Conservation (phyloP, 2,329 filamentous ascomycete species). For the Sclerotinia subarctica region DNA sequence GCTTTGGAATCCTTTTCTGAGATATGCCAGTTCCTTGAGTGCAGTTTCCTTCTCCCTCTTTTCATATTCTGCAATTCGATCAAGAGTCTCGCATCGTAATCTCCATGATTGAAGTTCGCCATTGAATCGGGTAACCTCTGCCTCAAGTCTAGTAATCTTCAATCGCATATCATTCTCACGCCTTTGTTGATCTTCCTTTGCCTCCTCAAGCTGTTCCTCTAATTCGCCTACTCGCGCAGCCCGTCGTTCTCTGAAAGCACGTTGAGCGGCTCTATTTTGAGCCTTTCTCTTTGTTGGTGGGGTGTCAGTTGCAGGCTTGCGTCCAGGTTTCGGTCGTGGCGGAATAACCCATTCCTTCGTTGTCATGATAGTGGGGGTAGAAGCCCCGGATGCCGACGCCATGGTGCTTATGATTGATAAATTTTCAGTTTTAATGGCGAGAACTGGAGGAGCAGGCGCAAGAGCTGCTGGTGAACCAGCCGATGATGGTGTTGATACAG, state of each 20-base stretch:
- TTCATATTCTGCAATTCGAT: conserved; percentile 39
- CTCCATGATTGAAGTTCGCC: conserved; percentile 39
- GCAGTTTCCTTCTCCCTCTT: conserved; percentile 45
- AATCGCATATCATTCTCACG: conserved; percentile 53
- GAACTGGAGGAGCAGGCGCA: conserved; percentile 36
- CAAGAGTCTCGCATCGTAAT: conserved; percentile 37
- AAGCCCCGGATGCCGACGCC: conserved; percentile 37
- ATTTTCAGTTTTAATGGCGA: conserved; percentile 40
- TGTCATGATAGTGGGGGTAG: conserved; percentile 56
- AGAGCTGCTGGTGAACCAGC: conserved; percentile 40
- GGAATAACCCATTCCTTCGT: conserved; percentile 85
- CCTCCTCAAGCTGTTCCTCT: conserved; percentile 63
- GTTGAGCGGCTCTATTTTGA: conserved; percentile 88
- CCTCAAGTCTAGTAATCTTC: conserved; percentile 58
- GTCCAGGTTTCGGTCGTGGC: conserved; percentile 80
- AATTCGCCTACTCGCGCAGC: conserved; percentile 78
- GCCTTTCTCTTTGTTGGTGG: conserved; percentile 90
- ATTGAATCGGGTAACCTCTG: conserved; percentile 62
- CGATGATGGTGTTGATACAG: conserved; percentile 41
- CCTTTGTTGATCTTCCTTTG: conserved; percentile 56
- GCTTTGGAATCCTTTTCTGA: conserved; percentile 35
- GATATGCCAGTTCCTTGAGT: conserved; percentile 42
- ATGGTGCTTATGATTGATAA: conserved; percentile 27
- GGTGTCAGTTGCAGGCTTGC: conserved; percentile 91
- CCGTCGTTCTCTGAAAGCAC: conserved; percentile 83